Conservation (phyloP, 1,284 basidiomycete species). For the Phenoliferia sp. region DNA sequence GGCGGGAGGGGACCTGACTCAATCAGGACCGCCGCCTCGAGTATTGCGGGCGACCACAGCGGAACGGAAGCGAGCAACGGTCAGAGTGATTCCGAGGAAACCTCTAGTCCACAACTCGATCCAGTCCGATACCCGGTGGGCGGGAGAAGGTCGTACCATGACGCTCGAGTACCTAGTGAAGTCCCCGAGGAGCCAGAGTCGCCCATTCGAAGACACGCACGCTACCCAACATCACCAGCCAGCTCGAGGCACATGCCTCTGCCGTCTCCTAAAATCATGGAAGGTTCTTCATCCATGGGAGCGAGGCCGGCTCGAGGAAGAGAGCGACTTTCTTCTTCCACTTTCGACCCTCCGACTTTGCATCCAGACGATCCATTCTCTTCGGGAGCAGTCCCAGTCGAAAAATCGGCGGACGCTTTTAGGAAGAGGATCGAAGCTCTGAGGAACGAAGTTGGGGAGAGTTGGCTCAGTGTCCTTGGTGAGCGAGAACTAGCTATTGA, state of each 20-base stretch:
- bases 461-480: slow-evolving; percentile 39
- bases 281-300: not conserved
- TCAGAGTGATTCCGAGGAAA: slow-evolving; percentile 15
- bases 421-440: slow-evolving; percentile 71
- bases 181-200: not conserved
- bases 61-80: not conserved
- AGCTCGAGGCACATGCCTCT: not conserved
- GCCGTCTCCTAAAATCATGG: not conserved
- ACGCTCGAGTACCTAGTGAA: not conserved
- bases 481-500: slow-evolving; percentile 24
- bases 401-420: slow-evolving; percentile 58
- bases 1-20: not conserved
- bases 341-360: slow-evolving; percentile 53
- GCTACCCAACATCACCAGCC: not conserved
- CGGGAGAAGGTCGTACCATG: not conserved
- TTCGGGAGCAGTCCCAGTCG: not conserved
- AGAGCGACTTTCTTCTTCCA: slow-evolving; percentile 54
- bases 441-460: slow-evolving; percentile 71
- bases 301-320: slow-evolving; percentile 31
- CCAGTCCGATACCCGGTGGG: not conserved
- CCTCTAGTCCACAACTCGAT: slow-evolving; percentile 5
- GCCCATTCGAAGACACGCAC: not conserved
- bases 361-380: not conserved
- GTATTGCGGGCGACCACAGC: not conserved
- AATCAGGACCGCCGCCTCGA: not conserved